Percentiles rank a stretch among this genome's conserved stretches.
These are phyloP conservation scores for Fomitopsis pinicola DNA, from an alignment of 1,284 basidiomycete species.

Conservation along the genomic window DNA sequence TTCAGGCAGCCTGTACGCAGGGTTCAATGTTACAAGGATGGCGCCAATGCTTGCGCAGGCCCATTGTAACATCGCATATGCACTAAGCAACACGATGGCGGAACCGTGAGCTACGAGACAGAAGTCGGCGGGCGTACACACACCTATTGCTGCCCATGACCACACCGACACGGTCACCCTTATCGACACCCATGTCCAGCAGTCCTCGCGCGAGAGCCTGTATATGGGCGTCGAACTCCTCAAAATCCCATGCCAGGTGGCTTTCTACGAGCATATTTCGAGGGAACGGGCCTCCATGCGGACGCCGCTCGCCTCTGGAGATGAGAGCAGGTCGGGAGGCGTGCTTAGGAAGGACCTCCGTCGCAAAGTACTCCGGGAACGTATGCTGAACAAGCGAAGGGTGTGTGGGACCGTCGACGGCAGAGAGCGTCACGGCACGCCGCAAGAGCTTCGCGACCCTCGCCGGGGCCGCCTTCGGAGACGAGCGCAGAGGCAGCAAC, in stretches of 20 bases:
- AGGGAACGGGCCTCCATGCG: constrained; percentile 56
- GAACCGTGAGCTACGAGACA: neutral
- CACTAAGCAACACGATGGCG: constrained; percentile 33
- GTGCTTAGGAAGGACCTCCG: constrained; percentile 49
- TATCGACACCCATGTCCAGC: constrained; percentile 63
- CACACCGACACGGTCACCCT: constrained; percentile 77
- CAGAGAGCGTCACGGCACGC: constrained; percentile 34
- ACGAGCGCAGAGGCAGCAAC: neutral
- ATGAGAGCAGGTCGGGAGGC: constrained; percentile 59
- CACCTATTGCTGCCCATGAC: constrained; percentile 84
- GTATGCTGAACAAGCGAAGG: constrained; percentile 61
- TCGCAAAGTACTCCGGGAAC: constrained; percentile 58
- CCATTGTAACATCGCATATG: constrained; percentile 82
- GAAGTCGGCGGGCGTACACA: neutral
- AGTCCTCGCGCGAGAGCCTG: constrained; percentile 69
- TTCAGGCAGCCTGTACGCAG: constrained; percentile 72
- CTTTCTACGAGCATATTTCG: constrained; percentile 40
- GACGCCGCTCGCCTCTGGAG: constrained; percentile 52
- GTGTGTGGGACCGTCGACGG: constrained; percentile 53
- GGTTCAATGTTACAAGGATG: constrained; percentile 79
- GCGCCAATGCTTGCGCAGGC: constrained; percentile 78
- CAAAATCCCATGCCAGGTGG: constrained; percentile 73
- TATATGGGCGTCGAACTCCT: constrained; percentile 66
- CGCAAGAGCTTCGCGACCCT: neutral
- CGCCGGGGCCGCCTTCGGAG: neutral